A percentile compares a stretch with the other conserved stretches of the same genome.
Conservation (phyloP, 2,329 filamentous ascomycete species). For the Colletotrichum somersetense region DNA sequence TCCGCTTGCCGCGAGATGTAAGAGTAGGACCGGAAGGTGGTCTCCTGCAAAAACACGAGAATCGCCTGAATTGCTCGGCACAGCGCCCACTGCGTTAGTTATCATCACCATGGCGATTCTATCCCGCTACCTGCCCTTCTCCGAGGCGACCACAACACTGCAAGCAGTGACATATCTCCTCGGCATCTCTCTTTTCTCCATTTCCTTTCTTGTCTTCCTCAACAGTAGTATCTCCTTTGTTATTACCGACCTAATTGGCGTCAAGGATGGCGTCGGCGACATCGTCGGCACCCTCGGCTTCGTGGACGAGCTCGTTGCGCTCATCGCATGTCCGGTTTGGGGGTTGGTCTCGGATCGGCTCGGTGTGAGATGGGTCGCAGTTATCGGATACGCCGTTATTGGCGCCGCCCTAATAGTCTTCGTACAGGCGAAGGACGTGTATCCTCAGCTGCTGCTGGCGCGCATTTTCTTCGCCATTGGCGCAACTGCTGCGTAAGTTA, state of each 20-base stretch:
- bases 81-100: constrained; percentile 17
- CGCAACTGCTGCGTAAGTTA: constrained; percentile 82
- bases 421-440: constrained; percentile 88
- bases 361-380: constrained; percentile 79
- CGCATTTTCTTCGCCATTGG: constrained; percentile 90
- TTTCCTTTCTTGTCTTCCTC: constrained; percentile 90
- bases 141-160: constrained; percentile 68
- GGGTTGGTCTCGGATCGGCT: constrained; percentile 82
- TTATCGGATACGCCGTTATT: constrained; percentile 85
- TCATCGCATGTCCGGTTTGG: constrained; percentile 85
- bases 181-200: constrained; percentile 86
- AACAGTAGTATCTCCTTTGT: constrained; percentile 89
- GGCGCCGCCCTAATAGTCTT: constrained; percentile 82
- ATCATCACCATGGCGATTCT: constrained; percentile 47
- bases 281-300: constrained; percentile 88
- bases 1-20: constrained; percentile 34
- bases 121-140: constrained; percentile 67
- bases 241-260: constrained; percentile 83
- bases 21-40: constrained; percentile 30
- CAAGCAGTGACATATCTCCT: constrained; percentile 82
- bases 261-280: constrained; percentile 79
- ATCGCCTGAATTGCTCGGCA: constrained; percentile 28
- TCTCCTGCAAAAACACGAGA: constrained; percentile 34
- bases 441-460: constrained; percentile 87
- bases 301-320: constrained; percentile 83